These are phyloP conservation scores for Syzygium syzygioides DNA, from an alignment of 441 rosid species.

Conservation along the genomic window DNA sequence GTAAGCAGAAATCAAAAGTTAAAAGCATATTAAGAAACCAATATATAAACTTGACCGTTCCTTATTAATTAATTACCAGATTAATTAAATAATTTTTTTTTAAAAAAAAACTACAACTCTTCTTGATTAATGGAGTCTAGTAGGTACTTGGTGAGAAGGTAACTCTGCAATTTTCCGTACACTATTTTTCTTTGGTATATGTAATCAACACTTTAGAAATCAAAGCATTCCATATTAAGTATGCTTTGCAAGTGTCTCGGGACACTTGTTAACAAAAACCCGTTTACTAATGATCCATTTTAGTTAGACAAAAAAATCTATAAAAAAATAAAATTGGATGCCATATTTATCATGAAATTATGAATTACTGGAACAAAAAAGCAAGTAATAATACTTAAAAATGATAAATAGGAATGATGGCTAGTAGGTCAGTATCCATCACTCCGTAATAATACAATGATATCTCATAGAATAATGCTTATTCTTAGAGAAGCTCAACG, in stretches of 20 bases:
- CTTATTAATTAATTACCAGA: not conserved
- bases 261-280: not conserved
- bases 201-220: not conserved
- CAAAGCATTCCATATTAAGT: not conserved
- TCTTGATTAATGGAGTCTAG: not conserved
- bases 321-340: not conserved
- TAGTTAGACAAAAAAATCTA: not conserved
- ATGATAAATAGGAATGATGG: not conserved
- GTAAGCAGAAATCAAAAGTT: not conserved
- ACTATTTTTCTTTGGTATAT: not conserved
- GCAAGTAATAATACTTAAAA: rapidly evolving
- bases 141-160: not conserved
- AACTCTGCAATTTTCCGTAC: not conserved
- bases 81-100: too few species aligned
- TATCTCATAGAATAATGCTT: not conserved
- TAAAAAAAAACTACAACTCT: not conserved
- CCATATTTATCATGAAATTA: not conserved
- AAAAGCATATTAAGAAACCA: not conserved
- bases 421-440: not conserved
- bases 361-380: not conserved
- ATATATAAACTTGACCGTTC: not conserved
- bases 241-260: not conserved
- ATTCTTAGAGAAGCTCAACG: not conserved
- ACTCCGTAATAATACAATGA: not conserved
- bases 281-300: rapidly evolving